Evolutionary conservation across 2,329 filamentous ascomycete species (phyloP).

Genomic region (Coniochaeta prunicola): DNA sequence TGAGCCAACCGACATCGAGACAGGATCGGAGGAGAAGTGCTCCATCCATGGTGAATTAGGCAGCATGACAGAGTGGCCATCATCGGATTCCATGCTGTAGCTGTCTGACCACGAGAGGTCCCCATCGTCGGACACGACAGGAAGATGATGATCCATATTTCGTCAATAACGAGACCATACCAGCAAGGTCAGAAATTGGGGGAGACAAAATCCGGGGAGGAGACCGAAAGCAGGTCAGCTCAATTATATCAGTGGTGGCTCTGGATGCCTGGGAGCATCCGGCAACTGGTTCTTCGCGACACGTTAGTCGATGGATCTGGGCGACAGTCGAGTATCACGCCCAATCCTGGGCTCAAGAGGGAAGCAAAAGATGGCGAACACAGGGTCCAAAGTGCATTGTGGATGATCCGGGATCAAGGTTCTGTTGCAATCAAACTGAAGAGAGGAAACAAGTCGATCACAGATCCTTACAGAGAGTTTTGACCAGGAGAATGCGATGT

Average conservation of each 20-base stretch:
- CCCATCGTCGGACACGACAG: constrained; percentile 32
- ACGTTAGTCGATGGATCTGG: not conserved
- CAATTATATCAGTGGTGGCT: not conserved
- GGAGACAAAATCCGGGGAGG: not conserved
- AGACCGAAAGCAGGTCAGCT: constrained; percentile 6
- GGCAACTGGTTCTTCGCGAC: not conserved
- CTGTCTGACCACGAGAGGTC: constrained; percentile 38
- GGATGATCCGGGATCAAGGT: not conserved
- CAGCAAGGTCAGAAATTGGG: constrained; percentile 14
- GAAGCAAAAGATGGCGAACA: not conserved
- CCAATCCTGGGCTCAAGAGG: not conserved
- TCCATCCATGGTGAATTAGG: constrained; percentile 29
- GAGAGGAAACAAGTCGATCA: not conserved
- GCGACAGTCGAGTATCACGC: not conserved
- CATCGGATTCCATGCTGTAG: constrained; percentile 37
- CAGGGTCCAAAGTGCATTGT: not conserved
- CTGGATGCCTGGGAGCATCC: not conserved
- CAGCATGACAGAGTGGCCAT: constrained; percentile 25
- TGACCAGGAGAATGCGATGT: not conserved
- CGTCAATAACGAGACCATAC: constrained; percentile 35
- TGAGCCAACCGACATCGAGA: constrained; percentile 23
- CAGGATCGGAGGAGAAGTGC: constrained; percentile 16
- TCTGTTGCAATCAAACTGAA: not conserved
- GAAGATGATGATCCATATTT: constrained; percentile 39
- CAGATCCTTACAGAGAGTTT: not conserved